Conservation (phyloP, 495 filamentous ascomycete genomes). For the Chlorociboria aeruginascens region DNA sequence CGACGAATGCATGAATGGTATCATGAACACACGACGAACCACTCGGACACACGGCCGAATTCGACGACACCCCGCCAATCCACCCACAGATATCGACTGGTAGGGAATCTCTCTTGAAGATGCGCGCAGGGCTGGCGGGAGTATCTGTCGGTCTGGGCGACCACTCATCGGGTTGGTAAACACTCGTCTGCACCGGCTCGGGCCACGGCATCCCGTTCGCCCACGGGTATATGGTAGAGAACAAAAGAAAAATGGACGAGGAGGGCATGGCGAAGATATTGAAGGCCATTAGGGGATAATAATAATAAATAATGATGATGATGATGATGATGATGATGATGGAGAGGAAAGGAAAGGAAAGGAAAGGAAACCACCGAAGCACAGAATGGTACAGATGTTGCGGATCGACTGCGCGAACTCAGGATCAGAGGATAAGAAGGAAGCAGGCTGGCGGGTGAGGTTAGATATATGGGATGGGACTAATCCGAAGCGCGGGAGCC, state of each 20-base stretch:
- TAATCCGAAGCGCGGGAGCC: too few relatives aligned
- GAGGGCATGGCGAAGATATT: slow-evolving; percentile 18
- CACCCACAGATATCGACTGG: slow-evolving; percentile 17
- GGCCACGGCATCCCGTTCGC: slow-evolving; percentile 13
- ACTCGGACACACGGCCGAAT: slow-evolving; percentile 5
- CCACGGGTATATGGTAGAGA: slow-evolving; percentile 8
- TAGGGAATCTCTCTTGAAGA: slow-evolving; percentile 16
- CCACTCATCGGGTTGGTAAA: slow-evolving; percentile 12
- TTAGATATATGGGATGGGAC: too few relatives aligned
- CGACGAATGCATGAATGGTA: slow-evolving; percentile 14
- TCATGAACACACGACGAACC: slow-evolving; percentile 19
- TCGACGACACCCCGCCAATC: slow-evolving; percentile 11
- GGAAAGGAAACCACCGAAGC: too few relatives aligned
- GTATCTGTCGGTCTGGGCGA: slow-evolving; percentile 13
- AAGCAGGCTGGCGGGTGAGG: too few relatives aligned
- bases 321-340: too few relatives aligned
- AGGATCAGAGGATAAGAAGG: too few relatives aligned
- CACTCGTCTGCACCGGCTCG: slow-evolving; percentile 9
- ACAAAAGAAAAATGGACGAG: slow-evolving; percentile 11
- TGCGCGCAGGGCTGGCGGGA: slow-evolving; percentile 5
- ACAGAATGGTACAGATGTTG: too few relatives aligned
- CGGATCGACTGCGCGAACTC: too few relatives aligned
- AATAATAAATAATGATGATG: too few relatives aligned
- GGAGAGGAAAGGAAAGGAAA: too few relatives aligned
- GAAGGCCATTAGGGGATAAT: slow-evolving; percentile 11